These are phyloP conservation scores for Hura crepitans DNA, from an alignment of 441 rosid species.

Conservation along the genomic window DNA sequence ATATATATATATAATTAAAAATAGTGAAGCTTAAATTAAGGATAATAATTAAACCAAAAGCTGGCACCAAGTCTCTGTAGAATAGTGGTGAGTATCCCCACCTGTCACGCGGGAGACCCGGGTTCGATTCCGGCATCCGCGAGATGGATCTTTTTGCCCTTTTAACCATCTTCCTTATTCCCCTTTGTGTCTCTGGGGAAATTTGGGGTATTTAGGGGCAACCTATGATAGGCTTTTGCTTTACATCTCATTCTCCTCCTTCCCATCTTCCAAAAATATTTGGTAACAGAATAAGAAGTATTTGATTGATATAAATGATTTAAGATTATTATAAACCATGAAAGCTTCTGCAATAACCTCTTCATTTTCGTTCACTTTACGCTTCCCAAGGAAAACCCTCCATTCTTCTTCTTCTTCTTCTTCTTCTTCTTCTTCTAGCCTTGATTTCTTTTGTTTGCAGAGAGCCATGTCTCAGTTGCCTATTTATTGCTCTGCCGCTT, in stretches of 20 bases:
- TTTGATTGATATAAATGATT: neutral
- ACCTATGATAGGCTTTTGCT: neutral
- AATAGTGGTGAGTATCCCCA: conserved; percentile 91
- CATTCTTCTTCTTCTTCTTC: neutral
- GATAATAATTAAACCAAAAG: no score
- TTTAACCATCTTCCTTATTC: no score
- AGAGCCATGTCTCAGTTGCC: conserved; percentile 18
- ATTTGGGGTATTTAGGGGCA: neutral
- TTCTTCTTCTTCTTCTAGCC: neutral
- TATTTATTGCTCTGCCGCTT: conserved; percentile 12
- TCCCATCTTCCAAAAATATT: neutral
- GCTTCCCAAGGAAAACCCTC: neutral
- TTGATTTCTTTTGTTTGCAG: neutral
- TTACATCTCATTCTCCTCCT: neutral
- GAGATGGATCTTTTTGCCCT: neutral
- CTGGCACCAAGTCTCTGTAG: conserved; percentile 40
- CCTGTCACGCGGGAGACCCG: conserved; percentile 91
- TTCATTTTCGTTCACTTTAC: conserved; percentile 19
- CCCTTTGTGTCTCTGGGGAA: neutral
- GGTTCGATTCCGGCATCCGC: conserved; percentile 93
- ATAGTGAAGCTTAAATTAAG: no score
- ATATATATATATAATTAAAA: no score
- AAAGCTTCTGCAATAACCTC: conserved; percentile 25
- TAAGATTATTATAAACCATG: conserved; percentile 19
- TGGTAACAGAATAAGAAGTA: neutral